Conservation (phyloP, 805 yeast species). For the Kluyveromyces siamensis region DNA sequence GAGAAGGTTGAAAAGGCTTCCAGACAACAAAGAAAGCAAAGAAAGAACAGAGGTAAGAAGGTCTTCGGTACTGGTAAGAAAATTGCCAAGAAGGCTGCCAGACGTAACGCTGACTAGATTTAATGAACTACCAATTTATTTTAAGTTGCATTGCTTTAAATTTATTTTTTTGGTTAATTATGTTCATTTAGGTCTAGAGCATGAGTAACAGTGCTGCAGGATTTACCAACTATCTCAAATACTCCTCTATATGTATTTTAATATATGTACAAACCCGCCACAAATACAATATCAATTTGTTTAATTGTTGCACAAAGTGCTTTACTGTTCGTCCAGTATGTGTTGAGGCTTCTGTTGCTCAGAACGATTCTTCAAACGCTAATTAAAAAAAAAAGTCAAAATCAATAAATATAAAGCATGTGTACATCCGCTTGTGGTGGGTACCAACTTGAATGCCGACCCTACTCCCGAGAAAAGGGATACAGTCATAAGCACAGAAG, state of each 20-base stretch:
- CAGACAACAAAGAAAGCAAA: constrained; percentile 99
- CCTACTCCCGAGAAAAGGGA: too few relatives aligned
- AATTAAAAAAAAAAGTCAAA: too few relatives aligned
- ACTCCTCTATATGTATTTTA: constrained; percentile 2
- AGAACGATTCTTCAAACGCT: neutral
- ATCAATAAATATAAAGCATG: neutral
- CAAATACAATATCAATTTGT: constrained; percentile 3
- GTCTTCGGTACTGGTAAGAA: constrained; percentile 96
- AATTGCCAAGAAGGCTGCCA: constrained; percentile 87
- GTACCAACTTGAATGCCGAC: too few relatives aligned
- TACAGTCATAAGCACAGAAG: neutral
- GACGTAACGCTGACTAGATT: constrained; percentile 75
- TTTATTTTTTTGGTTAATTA: constrained; percentile 1
- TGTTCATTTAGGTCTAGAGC: constrained; percentile 3
- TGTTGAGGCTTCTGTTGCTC: too few relatives aligned
- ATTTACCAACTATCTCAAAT: neutral
- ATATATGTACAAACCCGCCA: constrained; percentile 3
- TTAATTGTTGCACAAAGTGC: neutral
- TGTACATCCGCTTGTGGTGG: neutral
- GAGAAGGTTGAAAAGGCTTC: constrained; percentile 93
- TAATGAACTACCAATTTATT: neutral
- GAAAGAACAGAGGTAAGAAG: constrained; percentile 99
- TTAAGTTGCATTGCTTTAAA: constrained; percentile 6
- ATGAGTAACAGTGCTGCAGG: neutral
- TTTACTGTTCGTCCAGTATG: too few relatives aligned